Base-by-base conservation (phyloP, 2,329 filamentous ascomycete genomes). In the Xylariaceae sp. region DNA sequence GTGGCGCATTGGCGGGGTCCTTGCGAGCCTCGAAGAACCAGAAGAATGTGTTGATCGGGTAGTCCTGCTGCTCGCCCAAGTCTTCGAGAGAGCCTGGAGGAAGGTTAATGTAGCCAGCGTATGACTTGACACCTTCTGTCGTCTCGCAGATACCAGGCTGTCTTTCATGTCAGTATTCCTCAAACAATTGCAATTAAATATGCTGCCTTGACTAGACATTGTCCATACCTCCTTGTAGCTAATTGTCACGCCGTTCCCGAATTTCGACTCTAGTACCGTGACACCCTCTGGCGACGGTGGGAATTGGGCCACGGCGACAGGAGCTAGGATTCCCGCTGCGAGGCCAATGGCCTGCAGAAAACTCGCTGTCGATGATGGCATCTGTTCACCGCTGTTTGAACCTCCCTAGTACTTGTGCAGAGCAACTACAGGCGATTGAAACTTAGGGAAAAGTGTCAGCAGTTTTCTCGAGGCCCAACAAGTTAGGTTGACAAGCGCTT, bases 101-200 rank as follows among this genome's bases (percentile, higher is more conserved):
- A 29, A 86, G 67, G 49, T 76, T 74, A 29, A 87, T 78, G 72
- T 86, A 85, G 55, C 84, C 84, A 3, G 81, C 75, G 63, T 82
- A 87, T 73, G 67, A 84, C 83, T 68, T 86, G 78, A 70, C 82
- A 75, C 69, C 86, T 78, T 21, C 75, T 72, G 49, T 75, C 50
- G 68, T 84, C 82, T 51, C 78, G 75, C 47, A 84, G 82, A 60
- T 75, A 71, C 68, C 83, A 81, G 48, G 81, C 85, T 78, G 29
- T 54, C 30, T 35, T 44, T 6, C 13, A 15, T 23, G 40, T 55
- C 9, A 58, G 50, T 29, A 35, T 18, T 2, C 9, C 8, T 11
- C 23, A 10, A 32, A 15, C 9, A 13, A 2, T 7, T 4, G 24
- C 24, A 18, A 15, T 4, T 11, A 10, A 24, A 11, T n/a, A n/a